phyloP scores from a whole-genome alignment of 495 filamentous ascomycete genomes.

The Xylaria curta region DNA sequence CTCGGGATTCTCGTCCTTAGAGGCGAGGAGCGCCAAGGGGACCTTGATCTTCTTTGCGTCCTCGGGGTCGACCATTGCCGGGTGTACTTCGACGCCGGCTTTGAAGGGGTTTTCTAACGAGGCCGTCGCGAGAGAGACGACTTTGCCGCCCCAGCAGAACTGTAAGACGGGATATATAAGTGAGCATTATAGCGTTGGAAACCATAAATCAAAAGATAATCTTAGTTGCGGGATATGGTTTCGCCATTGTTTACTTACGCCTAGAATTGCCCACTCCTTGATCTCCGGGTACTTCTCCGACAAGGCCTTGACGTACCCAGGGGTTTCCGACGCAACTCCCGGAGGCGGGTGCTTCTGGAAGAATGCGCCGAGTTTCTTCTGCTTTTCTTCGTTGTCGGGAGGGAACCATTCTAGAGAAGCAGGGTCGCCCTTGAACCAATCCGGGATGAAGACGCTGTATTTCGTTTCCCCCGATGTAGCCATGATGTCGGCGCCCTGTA shows the following conservation, averaged over 20 bases:
- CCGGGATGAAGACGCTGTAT: slow-evolving; percentile 67
- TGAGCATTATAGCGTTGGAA: not conserved
- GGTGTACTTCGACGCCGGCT: slow-evolving; percentile 74
- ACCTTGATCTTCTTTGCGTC: slow-evolving; percentile 72
- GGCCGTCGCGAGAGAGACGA: slow-evolving; percentile 63
- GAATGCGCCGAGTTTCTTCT: slow-evolving; percentile 75
- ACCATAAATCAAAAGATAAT: not conserved
- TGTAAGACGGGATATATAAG: slow-evolving; percentile 17
- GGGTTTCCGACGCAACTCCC: slow-evolving; percentile 68
- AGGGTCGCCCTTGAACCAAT: slow-evolving; percentile 69
- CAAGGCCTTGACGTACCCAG: slow-evolving; percentile 64
- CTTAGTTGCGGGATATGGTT: not conserved
- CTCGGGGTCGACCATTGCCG: slow-evolving; percentile 84
- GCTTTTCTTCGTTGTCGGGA: slow-evolving; percentile 80
- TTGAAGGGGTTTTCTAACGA: slow-evolving; percentile 68
- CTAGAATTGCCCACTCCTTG: slow-evolving; percentile 83
- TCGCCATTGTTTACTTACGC: slow-evolving; percentile 51
- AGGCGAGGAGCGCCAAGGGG: slow-evolving; percentile 70
- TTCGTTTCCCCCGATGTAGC: slow-evolving; percentile 60
- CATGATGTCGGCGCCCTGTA: slow-evolving; percentile 75
- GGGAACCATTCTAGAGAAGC: slow-evolving; percentile 69
- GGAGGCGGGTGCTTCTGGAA: slow-evolving; percentile 71
- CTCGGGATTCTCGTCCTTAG: slow-evolving; percentile 67
- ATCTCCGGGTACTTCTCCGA: slow-evolving; percentile 63
- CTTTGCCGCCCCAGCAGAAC: slow-evolving; percentile 95